A percentile compares a stretch with the other conserved stretches of the same genome.
Conservation (phyloP, 83 land plant species). For the Picea abies region DNA sequence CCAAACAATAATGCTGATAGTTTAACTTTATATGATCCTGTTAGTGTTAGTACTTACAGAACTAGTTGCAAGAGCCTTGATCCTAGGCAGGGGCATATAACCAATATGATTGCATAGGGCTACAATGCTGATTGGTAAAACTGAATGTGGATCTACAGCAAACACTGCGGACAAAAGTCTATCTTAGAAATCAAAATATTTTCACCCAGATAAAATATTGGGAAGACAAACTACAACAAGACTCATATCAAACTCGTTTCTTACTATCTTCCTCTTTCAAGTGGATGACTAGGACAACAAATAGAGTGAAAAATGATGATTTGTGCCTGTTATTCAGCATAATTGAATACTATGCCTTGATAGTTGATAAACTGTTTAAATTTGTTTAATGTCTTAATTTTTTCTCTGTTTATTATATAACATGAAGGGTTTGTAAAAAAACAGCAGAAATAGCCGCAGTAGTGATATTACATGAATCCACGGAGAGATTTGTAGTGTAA, state of each 20-base stretch:
- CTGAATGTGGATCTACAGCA: conserved; percentile 94
- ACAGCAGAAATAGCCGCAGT: too few relatives aligned
- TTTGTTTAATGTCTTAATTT: neutral
- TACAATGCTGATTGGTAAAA: conserved; percentile 78
- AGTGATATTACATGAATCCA: too few relatives aligned
- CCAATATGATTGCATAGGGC: conserved; percentile 70
- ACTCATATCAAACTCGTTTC: neutral
- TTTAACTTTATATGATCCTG: neutral
- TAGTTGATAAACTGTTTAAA: neutral
- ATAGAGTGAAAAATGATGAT: neutral
- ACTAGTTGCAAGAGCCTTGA: conserved; percentile 82
- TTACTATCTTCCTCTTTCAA: neutral
- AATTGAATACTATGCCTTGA: neutral
- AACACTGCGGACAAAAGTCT: conserved; percentile 59
- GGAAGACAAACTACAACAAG: neutral
- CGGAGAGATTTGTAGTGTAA: too few relatives aligned
- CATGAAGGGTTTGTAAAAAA: too few relatives aligned
- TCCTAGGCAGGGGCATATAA: conserved; percentile 76
- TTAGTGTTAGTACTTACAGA: conserved; percentile 58
- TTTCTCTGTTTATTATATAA: too few relatives aligned
- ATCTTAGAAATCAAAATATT: conserved; percentile 1
- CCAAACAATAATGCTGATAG: neutral
- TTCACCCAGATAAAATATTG: neutral
- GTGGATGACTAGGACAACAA: neutral
- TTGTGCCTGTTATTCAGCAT: neutral